Evolutionary conservation across 768 basidiomycete species (phyloP).

Genomic region (Dioszegia hungarica): DNA sequence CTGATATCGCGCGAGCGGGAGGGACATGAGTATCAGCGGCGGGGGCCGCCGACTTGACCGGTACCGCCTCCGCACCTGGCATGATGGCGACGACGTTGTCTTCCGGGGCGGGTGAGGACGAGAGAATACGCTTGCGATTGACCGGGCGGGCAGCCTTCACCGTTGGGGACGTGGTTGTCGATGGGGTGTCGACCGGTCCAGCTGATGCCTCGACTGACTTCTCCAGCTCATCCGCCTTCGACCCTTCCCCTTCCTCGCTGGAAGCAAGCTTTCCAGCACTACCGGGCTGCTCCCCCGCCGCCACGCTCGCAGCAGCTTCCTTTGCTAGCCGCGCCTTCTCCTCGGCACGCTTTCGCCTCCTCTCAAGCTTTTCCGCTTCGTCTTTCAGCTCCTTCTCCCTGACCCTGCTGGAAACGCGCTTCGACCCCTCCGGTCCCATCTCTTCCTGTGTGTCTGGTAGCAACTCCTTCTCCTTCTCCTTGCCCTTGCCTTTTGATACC

Average conservation of each 20-base stretch:
- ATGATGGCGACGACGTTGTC: neutral
- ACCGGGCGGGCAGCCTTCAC: too few species aligned
- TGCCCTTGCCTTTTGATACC: conserved; percentile 1
- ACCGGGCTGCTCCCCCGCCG: too few species aligned
- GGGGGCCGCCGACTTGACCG: neutral
- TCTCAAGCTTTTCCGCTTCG: conserved; percentile 23
- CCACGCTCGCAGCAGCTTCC: neutral
- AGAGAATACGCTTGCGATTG: neutral
- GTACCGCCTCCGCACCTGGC: neutral
- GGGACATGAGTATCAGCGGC: neutral
- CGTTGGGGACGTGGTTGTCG: too few species aligned
- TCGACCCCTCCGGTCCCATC: neutral
- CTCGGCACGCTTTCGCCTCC: conserved; percentile 20
- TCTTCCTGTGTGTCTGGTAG: neutral
- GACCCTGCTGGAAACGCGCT: conserved; percentile 14
- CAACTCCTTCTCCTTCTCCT: neutral
- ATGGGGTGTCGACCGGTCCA: neutral
- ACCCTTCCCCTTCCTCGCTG: too few species aligned
- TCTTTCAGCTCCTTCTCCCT: conserved; percentile 17
- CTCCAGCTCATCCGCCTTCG: neutral
- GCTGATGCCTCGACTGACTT: neutral
- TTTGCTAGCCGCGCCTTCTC: conserved; percentile 19
- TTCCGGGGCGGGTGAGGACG: neutral
- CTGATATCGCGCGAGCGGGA: neutral
- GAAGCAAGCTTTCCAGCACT: too few species aligned